phyloP scores from a whole-genome alignment of 2,329 filamentous ascomycete species.

The Phoma sp. region DNA sequence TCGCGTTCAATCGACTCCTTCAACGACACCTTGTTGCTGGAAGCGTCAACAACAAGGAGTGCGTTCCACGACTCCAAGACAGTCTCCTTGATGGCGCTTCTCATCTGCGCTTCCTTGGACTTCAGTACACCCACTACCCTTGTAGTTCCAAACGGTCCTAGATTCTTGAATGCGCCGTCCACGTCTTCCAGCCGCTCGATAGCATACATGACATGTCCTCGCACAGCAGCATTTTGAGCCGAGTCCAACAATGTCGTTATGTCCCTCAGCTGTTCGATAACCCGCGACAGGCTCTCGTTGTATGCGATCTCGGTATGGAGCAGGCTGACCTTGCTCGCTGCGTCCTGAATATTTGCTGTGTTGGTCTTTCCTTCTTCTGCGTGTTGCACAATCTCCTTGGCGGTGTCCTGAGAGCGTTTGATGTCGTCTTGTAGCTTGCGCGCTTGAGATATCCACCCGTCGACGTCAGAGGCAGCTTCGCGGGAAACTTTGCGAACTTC shows the following conservation, averaged over 20 bases:
- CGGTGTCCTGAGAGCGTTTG: conserved; percentile 76
- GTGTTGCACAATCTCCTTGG: conserved; percentile 79
- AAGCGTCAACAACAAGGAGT: conserved; percentile 68
- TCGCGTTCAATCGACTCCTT: conserved; percentile 53
- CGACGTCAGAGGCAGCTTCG: conserved; percentile 78
- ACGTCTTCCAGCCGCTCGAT: conserved; percentile 58
- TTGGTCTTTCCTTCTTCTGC: conserved; percentile 72
- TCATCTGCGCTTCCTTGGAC: conserved; percentile 69
- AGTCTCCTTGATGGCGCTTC: conserved; percentile 68
- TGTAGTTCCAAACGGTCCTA: conserved; percentile 67
- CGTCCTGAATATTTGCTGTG: conserved; percentile 68
- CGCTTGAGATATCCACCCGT: conserved; percentile 84
- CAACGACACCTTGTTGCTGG: conserved; percentile 63
- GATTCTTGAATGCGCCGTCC: conserved; percentile 61
- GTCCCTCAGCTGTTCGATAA: conserved; percentile 58
- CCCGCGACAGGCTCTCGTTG: conserved; percentile 59
- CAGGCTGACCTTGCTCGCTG: conserved; percentile 60
- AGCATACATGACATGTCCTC: conserved; percentile 54
- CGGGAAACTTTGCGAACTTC: conserved; percentile 79
- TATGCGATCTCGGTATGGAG: conserved; percentile 66
- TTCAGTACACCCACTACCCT: conserved; percentile 70
- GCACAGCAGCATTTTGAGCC: conserved; percentile 54
- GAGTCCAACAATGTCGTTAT: conserved; percentile 58
- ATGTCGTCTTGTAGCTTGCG: conserved; percentile 87
- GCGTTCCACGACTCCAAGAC: conserved; percentile 74